These are phyloP conservation scores for Vigna radiata DNA, from an alignment of 306 rosid species.

Conservation along the genomic window DNA sequence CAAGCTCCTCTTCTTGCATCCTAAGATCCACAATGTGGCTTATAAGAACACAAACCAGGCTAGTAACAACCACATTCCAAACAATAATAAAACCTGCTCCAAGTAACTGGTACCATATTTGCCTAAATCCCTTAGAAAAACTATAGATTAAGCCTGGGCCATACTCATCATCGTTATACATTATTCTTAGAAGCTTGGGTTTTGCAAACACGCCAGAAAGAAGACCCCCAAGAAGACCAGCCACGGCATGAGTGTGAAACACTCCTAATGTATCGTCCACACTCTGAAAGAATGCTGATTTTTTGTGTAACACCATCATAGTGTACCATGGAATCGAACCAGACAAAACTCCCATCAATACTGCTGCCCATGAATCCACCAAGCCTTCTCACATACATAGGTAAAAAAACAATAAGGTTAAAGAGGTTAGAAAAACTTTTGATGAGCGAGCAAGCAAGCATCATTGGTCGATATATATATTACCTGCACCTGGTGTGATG, in stretches of 20 bases:
- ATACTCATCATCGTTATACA: slow-evolving; percentile 40
- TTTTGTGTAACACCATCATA: slow-evolving; percentile 75
- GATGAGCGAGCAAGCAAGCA: too few relatives aligned
- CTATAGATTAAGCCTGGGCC: slow-evolving; percentile 53
- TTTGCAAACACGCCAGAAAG: slow-evolving; percentile 74
- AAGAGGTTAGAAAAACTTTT: too few relatives aligned
- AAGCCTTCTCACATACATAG: slow-evolving; percentile 22
- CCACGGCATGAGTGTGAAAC: slow-evolving; percentile 82
- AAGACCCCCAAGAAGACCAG: slow-evolving; percentile 64
- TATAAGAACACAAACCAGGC: slow-evolving; percentile 61
- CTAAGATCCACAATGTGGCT: slow-evolving; percentile 55
- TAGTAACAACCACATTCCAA: slow-evolving; percentile 68
- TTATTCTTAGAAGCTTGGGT: slow-evolving; percentile 51
- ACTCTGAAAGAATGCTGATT: slow-evolving; percentile 42
- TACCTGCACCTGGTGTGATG: slow-evolving; percentile 89
- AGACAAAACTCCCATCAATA: slow-evolving; percentile 44
- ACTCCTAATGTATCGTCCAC: slow-evolving; percentile 84
- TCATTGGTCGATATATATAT: too few relatives aligned
- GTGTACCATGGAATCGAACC: slow-evolving; percentile 59
- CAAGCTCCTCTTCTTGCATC: slow-evolving; percentile 77
- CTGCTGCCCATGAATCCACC: slow-evolving; percentile 50
- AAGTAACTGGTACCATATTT: slow-evolving; percentile 54
- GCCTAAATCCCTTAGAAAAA: slow-evolving; percentile 41
- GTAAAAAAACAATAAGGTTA: not conserved
- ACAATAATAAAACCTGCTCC: slow-evolving; percentile 65